phyloP scores from a whole-genome alignment of 2,329 filamentous ascomycete genomes.

The Neonectria hederae region DNA sequence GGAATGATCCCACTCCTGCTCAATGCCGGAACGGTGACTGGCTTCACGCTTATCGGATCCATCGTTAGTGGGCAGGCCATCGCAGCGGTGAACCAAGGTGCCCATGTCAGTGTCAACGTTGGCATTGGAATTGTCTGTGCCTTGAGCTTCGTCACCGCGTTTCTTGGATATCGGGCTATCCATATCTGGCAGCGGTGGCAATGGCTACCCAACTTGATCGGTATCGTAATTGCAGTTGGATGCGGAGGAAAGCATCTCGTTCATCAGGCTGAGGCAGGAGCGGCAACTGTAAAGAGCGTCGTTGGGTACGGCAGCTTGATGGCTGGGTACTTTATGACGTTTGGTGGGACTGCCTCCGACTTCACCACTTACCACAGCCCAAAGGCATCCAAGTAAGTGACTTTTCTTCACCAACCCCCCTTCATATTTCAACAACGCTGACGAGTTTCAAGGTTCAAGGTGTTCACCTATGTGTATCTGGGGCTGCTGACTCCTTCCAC shows the following conservation, averaged over 20 bases:
- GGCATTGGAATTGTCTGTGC: constrained; percentile 65
- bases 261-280: constrained; percentile 54
- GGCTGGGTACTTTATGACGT: constrained; percentile 64
- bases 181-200: constrained; percentile 66
- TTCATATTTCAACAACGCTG: constrained; percentile 42
- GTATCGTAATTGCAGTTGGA: constrained; percentile 61
- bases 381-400: constrained; percentile 33
- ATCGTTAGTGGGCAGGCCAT: constrained; percentile 66
- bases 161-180: constrained; percentile 64
- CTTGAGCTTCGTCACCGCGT: constrained; percentile 62
- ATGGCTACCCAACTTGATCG: constrained; percentile 64
- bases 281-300: constrained; percentile 51
- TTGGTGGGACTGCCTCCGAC: constrained; percentile 65
- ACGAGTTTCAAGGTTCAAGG: constrained; percentile 40
- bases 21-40: constrained; percentile 66
- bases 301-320: constrained; percentile 58
- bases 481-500: constrained; percentile 55
- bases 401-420: constrained; percentile 4
- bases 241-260: constrained; percentile 61
- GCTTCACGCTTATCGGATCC: constrained; percentile 65
- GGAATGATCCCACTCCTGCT: constrained; percentile 61
- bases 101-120: constrained; percentile 59
- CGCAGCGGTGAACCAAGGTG: constrained; percentile 54
- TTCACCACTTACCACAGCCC: constrained; percentile 63
- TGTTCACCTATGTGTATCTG: constrained; percentile 53